Conservation (phyloP, 1,139 yeast species). For the Lodderomyces orthopsilosis region DNA sequence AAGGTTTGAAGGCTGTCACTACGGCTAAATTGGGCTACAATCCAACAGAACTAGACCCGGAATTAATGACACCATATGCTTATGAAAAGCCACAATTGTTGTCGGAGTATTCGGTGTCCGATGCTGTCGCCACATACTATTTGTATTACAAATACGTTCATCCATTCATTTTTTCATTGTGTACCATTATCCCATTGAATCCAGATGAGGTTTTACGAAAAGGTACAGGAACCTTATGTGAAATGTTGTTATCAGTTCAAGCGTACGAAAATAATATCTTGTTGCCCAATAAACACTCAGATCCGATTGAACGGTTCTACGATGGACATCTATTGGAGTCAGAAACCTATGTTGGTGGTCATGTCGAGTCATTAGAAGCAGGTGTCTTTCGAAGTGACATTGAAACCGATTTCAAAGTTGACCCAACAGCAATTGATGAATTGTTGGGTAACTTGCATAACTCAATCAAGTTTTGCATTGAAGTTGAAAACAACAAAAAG, state of each 20-base stretch:
- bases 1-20: conserved; percentile 97
- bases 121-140: conserved; percentile 98
- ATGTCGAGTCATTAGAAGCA: conserved; percentile 95
- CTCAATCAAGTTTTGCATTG: conserved; percentile 79
- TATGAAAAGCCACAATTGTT: conserved; percentile 87
- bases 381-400: conserved; percentile 96
- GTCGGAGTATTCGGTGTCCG: conserved; percentile 97
- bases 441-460: conserved; percentile 67
- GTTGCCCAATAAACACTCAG: conserved; percentile 90
- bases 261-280: conserved; percentile 78
- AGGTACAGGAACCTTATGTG: conserved; percentile 98
- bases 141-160: conserved; percentile 95
- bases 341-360: conserved; percentile 99
- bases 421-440: conserved; percentile 81
- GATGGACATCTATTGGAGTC: conserved; percentile 92
- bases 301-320: conserved; percentile 88
- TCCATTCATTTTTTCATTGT: conserved; percentile 93
- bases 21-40: conserved; percentile 94
- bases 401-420: conserved; percentile 70
- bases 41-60: conserved; percentile 96
- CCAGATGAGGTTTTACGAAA: conserved; percentile 96
- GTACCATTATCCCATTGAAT: conserved; percentile 91
- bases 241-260: conserved; percentile 95
- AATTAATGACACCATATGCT: conserved; percentile 96
- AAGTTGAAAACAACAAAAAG: conserved; percentile 72